Evolutionary conservation across 352 stramenopile genomes (phyloP).

Genomic region (Peronosclerospora sorghi): DNA sequence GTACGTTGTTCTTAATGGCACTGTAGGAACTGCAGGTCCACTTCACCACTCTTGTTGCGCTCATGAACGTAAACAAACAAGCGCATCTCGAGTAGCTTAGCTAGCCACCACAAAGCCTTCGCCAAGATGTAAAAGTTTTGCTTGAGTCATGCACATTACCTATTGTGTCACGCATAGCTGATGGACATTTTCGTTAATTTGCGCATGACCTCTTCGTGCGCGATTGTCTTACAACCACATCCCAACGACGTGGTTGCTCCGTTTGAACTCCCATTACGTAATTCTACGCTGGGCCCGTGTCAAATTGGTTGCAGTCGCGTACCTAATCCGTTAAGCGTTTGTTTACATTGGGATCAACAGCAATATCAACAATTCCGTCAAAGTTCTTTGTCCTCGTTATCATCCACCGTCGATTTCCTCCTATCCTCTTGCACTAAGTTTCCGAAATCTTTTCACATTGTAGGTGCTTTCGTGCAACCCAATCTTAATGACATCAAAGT

Average conservation of each 20-base stretch:
- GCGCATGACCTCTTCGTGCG: slow-evolving; percentile 57
- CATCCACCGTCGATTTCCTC: slow-evolving; percentile 15
- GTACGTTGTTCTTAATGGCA: slow-evolving; percentile 76
- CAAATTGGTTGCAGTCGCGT: no score
- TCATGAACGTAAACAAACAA: slow-evolving; percentile 61
- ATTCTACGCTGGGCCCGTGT: slow-evolving; percentile 1
- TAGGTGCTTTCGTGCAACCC: slow-evolving; percentile 80
- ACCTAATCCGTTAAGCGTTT: no score
- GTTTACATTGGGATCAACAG: slow-evolving; percentile 9
- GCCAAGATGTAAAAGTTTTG: slow-evolving; percentile 51
- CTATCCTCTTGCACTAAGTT: slow-evolving; percentile 18
- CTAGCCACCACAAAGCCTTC: slow-evolving; percentile 44
- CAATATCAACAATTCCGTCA: slow-evolving; percentile 5
- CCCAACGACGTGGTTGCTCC: slow-evolving; percentile 9
- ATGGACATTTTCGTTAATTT: slow-evolving; percentile 51
- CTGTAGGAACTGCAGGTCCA: slow-evolving; percentile 63
- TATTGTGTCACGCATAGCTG: slow-evolving; percentile 54
- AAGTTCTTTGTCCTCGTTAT: slow-evolving; percentile 14
- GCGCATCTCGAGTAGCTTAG: slow-evolving; percentile 78
- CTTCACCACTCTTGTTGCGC: slow-evolving; percentile 39
- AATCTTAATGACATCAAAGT: slow-evolving; percentile 77
- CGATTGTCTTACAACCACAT: slow-evolving; percentile 59
- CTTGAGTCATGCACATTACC: slow-evolving; percentile 43
- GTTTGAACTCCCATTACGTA: slow-evolving; percentile 1
- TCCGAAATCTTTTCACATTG: slow-evolving; percentile 33